Base-by-base conservation (phyloP, 306 rosid genomes). In the Begonia masoniana region DNA sequence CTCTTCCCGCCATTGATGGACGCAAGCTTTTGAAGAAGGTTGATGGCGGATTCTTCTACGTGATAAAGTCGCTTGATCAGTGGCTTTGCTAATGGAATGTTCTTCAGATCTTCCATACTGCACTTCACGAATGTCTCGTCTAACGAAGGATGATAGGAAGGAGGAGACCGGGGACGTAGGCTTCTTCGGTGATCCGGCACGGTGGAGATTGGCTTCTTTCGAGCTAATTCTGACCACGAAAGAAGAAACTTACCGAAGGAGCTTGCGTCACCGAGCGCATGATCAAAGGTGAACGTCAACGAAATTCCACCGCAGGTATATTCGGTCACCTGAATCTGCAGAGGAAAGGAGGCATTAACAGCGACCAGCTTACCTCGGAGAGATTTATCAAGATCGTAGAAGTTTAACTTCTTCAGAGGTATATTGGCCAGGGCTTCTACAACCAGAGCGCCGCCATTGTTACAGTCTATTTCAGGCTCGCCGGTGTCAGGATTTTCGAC, bases 181-280 rank as follows among this genome's bases (percentile, higher is more conserved):
- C 58, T 66, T 69, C 94, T 71, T 15, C 54, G 62, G 50, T 80
- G 95, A 55, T 82, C 71, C 2, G 95, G 95, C 12, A 51, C 12
- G 47, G 74, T 63, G 16, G 85, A 68, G 1, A 80, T 23, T 10
- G 82, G 78, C 59, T 80, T 80, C 12, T 59, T 72, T 45, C 43
- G 72, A 13, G 94, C 67, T 41, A 76, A 69, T 71, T 89, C 78
- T 2, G 85, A 76, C 94, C 95, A 89, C 1, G 91, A 62, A 36
- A 77, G 50, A 31, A 85, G 79, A 12, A 85, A 82, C 36, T 73
- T 80, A n/a, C 87, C 91, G 43, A 89, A 89, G 53, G 91, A 68
- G 61, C 56, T 82, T 12, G 87, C 87, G 69, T 89, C 95, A 15
- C 94, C 95, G 21, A 89, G 73, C 26, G 94, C 97, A 66, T 85